Evolutionary conservation across 352 stramenopile species (phyloP), one percentile per base, ranked within the genome.

Genomic region (Elongisporangium undulatum): DNA sequence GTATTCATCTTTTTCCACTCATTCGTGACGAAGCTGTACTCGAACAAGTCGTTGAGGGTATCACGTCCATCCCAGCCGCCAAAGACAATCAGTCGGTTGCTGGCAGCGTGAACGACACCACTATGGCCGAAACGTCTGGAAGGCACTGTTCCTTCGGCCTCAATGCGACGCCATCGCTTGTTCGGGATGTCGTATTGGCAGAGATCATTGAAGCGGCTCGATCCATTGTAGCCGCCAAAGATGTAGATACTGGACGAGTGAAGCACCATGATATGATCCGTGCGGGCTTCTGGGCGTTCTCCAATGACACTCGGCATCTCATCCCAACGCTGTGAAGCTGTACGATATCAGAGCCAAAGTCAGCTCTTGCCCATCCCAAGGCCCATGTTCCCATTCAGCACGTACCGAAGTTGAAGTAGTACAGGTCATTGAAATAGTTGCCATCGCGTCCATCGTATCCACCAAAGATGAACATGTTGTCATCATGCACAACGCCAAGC

Each of bases 351-450:
- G 10, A 26, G 56, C 19, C 13, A 2, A n/a, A 29, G 39, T 45
- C 34, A 45, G 34, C 13, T 45, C 34, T 45, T 45, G 34, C 34
- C 34, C 34, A 45, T 45, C 12, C 1, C 9, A 17, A 49, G 23
- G 34, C 34, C 34, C 34, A 45, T 45, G 16, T 17, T 45, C 13
- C 34, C 34, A 45, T 45, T 45, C 13, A 15, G 10, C 17, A 56
- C 61, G 57, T 65, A 87, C 75, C 81, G 60, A 96, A 92, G 73
- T 95, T 87, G 62, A 94, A 94, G 66, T 76, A 92, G 71, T 84
- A 94, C 16, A 96, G 68, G 50, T 96, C 87, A 60, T 94, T 94
- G 66, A 93, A 96, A 64, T 95, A 96, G 71, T 94, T 94, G 58
- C 85, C 87, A 53, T 95, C 85, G 29, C 87, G 85, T 24, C 87